Conservation (phyloP, 805 yeast genomes). For the Ogataea philodendri region DNA sequence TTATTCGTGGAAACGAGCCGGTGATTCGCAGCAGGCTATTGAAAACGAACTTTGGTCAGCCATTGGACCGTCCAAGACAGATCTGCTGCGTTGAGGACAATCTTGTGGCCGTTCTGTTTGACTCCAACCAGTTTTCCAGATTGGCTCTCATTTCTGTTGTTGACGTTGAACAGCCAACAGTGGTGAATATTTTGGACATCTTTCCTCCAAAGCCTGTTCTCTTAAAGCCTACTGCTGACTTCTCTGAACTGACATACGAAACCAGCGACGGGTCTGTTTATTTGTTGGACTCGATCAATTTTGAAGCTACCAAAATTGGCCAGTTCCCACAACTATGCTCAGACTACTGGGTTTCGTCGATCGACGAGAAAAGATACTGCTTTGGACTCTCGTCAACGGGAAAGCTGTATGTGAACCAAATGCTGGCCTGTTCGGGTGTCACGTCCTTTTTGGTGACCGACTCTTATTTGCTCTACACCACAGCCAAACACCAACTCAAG, state of each 20-base stretch:
- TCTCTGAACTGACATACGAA: conserved; percentile 52
- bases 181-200: conserved; percentile 43
- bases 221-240: conserved; percentile 54
- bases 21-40: conserved; percentile 34
- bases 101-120: conserved; percentile 57
- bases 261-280: conserved; percentile 61
- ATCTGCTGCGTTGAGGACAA: conserved; percentile 53
- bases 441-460: conserved; percentile 79
- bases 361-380: conserved; percentile 34
- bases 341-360: conserved; percentile 48
- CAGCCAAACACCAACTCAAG: conserved; percentile 80
- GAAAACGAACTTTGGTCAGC: conserved; percentile 37
- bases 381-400: conserved; percentile 80
- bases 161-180: conserved; percentile 40
- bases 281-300: conserved; percentile 37
- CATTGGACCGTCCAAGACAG: conserved; percentile 57
- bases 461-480: conserved; percentile 73
- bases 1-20: conserved; percentile 48
- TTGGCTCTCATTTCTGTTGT: conserved; percentile 49
- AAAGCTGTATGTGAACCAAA: conserved; percentile 62
- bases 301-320: conserved; percentile 36
- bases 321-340: conserved; percentile 71
- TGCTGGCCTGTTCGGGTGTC: conserved; percentile 65
- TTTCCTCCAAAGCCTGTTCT: conserved; percentile 51
- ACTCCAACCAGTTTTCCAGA: conserved; percentile 49